These are phyloP conservation scores for Cladochytrium replicatum DNA, from an alignment of 192 early-diverging fungal species.

Conservation along the genomic window DNA sequence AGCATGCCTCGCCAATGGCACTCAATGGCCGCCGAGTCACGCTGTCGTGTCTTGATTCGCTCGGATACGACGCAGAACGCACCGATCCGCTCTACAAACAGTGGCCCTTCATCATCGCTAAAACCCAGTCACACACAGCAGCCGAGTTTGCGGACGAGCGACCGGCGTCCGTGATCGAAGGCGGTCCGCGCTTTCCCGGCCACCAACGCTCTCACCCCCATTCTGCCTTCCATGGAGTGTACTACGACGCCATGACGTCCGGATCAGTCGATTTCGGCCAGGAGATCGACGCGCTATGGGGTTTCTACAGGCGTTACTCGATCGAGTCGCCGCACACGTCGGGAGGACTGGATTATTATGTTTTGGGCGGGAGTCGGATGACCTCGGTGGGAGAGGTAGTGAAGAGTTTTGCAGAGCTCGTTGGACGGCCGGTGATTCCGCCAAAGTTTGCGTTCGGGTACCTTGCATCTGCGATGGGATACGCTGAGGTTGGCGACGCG, in stretches of 20 bases:
- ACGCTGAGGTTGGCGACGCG: conserved; percentile 49
- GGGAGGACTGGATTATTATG: conserved; percentile 12
- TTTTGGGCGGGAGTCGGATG: conserved; percentile 7
- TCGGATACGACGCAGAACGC: conserved; percentile 44
- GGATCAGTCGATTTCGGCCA: conserved; percentile 40
- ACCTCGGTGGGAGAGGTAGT: conserved; percentile 32
- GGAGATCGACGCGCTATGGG: conserved; percentile 45
- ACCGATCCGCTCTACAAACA: conserved; percentile 55
- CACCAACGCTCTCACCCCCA: background rate
- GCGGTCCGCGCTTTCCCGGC: background rate
- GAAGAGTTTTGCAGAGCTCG: conserved; percentile 20
- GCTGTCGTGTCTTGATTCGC: conserved; percentile 39
- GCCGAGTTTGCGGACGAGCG: background rate
- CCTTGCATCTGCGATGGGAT: conserved; percentile 50
- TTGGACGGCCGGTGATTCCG: conserved; percentile 33
- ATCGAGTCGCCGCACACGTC: conserved; percentile 37
- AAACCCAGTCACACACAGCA: conserved; percentile 7
- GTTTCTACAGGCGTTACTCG: conserved; percentile 34
- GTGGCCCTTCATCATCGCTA: conserved; percentile 39
- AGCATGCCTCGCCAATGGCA: conserved; percentile 30
- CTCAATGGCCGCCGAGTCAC: conserved; percentile 38
- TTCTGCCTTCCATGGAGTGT: conserved; percentile 37
- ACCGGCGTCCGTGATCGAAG: too few species aligned
- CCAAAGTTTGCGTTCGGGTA: conserved; percentile 48
- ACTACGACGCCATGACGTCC: conserved; percentile 40